phyloP scores from a whole-genome alignment of 257 asterid species.

The Salvia splendens region DNA sequence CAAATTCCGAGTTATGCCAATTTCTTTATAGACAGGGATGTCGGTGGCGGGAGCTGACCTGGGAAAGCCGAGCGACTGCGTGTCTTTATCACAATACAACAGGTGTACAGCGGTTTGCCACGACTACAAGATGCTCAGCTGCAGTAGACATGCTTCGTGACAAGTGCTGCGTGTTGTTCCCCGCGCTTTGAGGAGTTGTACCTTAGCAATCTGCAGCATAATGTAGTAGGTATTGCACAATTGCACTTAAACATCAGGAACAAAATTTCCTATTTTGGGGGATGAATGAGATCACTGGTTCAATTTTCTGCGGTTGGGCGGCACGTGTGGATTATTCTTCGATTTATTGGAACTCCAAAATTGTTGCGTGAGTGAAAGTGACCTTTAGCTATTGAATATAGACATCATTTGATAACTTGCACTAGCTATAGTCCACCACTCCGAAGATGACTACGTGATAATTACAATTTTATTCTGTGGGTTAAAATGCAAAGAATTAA shows the following conservation, averaged over 20 bases:
- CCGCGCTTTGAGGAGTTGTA: neutral
- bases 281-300: conserved; percentile 27
- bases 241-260: neutral
- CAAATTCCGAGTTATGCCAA: neutral
- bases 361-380: neutral
- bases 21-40: neutral
- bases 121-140: conserved; percentile 33
- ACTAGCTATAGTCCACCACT: too few species aligned
- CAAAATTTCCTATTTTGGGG: neutral
- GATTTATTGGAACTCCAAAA: conserved; percentile 27
- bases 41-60: conserved; percentile 31
- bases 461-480: too few species aligned
- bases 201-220: conserved; percentile 7
- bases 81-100: conserved; percentile 28
- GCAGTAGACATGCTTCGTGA: conserved; percentile 30
- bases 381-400: too few species aligned
- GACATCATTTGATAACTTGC: too few species aligned
- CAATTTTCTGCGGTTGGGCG: conserved; percentile 12
- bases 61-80: conserved; percentile 8
- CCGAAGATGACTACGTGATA: too few species aligned
- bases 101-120: conserved; percentile 44
- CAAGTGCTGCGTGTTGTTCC: conserved; percentile 30
- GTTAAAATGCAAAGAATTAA: too few species aligned
- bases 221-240: neutral
- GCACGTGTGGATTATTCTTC: neutral